phyloP scores from a whole-genome alignment of 2,329 filamentous ascomycete species.

The Botryotinia convoluta region DNA sequence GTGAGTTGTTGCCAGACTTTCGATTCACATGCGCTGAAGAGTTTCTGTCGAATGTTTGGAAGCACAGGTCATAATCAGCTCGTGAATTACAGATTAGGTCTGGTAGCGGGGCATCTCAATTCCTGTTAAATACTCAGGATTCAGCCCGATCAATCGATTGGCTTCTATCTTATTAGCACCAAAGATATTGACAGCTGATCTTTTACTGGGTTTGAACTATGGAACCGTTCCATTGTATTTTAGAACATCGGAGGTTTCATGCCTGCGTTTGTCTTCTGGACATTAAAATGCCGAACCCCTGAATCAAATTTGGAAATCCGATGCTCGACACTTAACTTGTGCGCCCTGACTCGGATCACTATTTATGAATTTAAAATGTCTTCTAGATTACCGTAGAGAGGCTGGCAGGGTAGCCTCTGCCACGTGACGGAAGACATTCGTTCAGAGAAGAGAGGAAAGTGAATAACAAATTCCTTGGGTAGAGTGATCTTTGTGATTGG shows the following conservation, averaged over 20 bases:
- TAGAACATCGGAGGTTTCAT: too few relatives aligned
- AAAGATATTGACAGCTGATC: not conserved
- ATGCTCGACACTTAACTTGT: not conserved
- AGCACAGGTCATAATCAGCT: constrained; percentile 10
- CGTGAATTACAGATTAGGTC: too few relatives aligned
- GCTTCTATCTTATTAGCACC: too few relatives aligned
- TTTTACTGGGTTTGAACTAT: not conserved
- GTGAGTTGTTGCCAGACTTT: constrained; percentile 46
- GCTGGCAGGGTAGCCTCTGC: not conserved
- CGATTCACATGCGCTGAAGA: constrained; percentile 43
- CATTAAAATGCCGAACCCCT: too few relatives aligned
- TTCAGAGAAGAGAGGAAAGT: not conserved
- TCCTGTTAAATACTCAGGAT: not conserved
- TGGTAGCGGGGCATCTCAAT: not conserved
- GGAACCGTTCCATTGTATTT: too few relatives aligned
- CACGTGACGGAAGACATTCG: not conserved
- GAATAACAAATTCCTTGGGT: not conserved
- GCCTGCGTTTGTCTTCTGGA: too few relatives aligned
- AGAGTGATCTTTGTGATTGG: too few relatives aligned
- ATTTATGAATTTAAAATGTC: not conserved
- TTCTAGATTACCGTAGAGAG: not conserved
- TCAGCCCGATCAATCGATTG: not conserved
- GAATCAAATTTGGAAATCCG: too few relatives aligned
- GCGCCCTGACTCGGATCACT: not conserved
- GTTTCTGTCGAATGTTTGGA: constrained; percentile 41